phyloP scores from a whole-genome alignment of 2,329 filamentous ascomycete genomes.

The Coniella lustricola region DNA sequence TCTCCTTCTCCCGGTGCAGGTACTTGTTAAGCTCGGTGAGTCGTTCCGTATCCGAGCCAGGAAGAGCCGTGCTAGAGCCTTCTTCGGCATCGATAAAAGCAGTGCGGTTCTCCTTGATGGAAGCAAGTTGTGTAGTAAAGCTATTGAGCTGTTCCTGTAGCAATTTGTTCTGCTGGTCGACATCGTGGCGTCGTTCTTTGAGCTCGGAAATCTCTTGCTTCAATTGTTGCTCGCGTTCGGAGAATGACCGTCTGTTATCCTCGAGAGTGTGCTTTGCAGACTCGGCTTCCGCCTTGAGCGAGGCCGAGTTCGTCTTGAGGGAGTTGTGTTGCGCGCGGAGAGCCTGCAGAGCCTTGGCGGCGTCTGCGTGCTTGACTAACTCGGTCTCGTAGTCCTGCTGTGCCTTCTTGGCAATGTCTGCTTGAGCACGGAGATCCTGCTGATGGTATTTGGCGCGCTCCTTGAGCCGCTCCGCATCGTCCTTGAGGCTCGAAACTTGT shows the following conservation, averaged over 20 bases:
- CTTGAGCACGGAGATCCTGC: constrained; percentile 86
- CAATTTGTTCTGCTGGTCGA: constrained; percentile 82
- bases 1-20: constrained; percentile 91
- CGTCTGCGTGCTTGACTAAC: constrained; percentile 89
- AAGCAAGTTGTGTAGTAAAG: constrained; percentile 70
- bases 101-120: constrained; percentile 68
- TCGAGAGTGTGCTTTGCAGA: constrained; percentile 71
- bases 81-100: constrained; percentile 46
- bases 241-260: constrained; percentile 83
- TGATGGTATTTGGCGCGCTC: constrained; percentile 80
- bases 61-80: constrained; percentile 40
- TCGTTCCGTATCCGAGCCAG: constrained; percentile 60
- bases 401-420: constrained; percentile 84
- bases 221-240: constrained; percentile 70
- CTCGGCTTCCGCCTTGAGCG: constrained; percentile 73
- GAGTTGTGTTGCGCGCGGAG: constrained; percentile 76
- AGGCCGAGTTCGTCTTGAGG: constrained; percentile 70
- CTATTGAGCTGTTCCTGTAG: constrained; percentile 84
- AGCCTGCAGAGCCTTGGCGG: constrained; percentile 75
- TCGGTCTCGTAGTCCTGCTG: constrained; percentile 95
- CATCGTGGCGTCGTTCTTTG: constrained; percentile 71
- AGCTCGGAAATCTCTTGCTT: constrained; percentile 79
- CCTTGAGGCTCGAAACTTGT: constrained; percentile 74
- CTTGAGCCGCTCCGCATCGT: constrained; percentile 72
- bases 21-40: constrained; percentile 88